Evolutionary conservation across 805 yeast species (phyloP).

Genomic region (Pichia cabralensis): DNA sequence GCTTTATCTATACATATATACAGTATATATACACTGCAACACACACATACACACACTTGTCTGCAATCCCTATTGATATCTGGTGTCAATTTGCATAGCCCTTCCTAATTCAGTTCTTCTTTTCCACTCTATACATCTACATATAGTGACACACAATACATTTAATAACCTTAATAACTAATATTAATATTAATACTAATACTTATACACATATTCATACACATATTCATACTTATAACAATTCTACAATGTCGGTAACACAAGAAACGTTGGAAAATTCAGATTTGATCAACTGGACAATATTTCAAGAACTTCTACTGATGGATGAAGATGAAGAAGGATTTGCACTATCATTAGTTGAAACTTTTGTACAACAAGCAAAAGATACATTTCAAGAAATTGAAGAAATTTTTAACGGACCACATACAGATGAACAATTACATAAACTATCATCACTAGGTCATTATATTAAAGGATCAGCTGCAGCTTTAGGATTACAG

Average conservation of each 20-base stretch:
- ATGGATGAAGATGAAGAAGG: slow-evolving; percentile 98
- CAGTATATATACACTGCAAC: too few species aligned
- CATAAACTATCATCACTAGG: slow-evolving; percentile 65
- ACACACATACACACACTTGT: too few species aligned
- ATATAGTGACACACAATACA: too few species aligned
- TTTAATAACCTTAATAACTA: too few species aligned
- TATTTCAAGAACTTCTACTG: slow-evolving; percentile 75
- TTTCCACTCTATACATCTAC: too few species aligned
- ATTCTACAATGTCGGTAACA: slow-evolving; percentile 13
- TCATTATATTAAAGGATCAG: slow-evolving; percentile 90
- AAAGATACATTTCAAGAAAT: slow-evolving; percentile 67
- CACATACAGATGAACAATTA: slow-evolving; percentile 29
- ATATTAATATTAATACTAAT: too few species aligned
- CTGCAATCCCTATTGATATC: too few species aligned
- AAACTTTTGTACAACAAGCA: slow-evolving; percentile 86
- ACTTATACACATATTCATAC: too few species aligned
- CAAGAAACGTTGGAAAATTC: slow-evolving; percentile 29
- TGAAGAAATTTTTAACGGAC: slow-evolving; percentile 35
- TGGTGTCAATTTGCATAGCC: too few species aligned
- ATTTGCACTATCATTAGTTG: slow-evolving; percentile 67
- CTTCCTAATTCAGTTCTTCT: too few species aligned
- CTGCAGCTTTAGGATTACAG: slow-evolving; percentile 84
- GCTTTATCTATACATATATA: too few species aligned
- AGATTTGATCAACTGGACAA: slow-evolving; percentile 80
- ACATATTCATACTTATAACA: not conserved